Percentiles rank a stretch among this genome's conserved stretches.
Conservation (phyloP, 2,329 filamentous ascomycete species). For the Aspergillus awamori region DNA sequence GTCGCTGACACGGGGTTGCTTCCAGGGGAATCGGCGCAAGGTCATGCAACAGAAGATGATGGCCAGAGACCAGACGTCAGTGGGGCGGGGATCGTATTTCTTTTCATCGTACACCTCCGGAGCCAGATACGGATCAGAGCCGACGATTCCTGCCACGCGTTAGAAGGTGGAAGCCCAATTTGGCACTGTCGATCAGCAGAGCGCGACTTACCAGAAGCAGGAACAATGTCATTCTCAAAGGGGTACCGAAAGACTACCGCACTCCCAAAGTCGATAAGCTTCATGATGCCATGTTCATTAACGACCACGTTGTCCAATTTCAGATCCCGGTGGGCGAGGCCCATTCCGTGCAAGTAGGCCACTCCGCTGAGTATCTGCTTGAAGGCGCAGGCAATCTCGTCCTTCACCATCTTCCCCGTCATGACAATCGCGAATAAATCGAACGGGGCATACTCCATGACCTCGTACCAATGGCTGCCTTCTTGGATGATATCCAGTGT, state of each 20-base stretch:
- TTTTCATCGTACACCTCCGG: slow-evolving; percentile 94
- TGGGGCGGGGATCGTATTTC: slow-evolving; percentile 90
- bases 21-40: slow-evolving; percentile 92
- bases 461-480: slow-evolving; percentile 92
- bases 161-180: slow-evolving; percentile 10
- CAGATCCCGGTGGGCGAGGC: slow-evolving; percentile 88
- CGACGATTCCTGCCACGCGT: slow-evolving; percentile 64
- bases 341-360: slow-evolving; percentile 92
- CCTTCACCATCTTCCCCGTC: slow-evolving; percentile 94
- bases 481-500: slow-evolving; percentile 96
- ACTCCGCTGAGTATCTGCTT: slow-evolving; percentile 94
- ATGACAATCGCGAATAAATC: slow-evolving; percentile 98
- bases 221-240: slow-evolving; percentile 85
- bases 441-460: slow-evolving; percentile 97
- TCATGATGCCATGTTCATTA: slow-evolving; percentile 96
- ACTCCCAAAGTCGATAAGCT: slow-evolving; percentile 98
- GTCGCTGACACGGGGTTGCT: slow-evolving; percentile 85
- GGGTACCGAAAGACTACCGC: slow-evolving; percentile 97
- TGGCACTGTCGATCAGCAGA: not conserved
- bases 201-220: slow-evolving; percentile 70
- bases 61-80: slow-evolving; percentile 96
- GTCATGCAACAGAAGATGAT: slow-evolving; percentile 99
- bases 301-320: slow-evolving; percentile 99
- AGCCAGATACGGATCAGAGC: slow-evolving; percentile 93
- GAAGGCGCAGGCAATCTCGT: slow-evolving; percentile 89